Evolutionary conservation across 306 rosid genomes (phyloP).

Genomic region (Senna siamea): DNA sequence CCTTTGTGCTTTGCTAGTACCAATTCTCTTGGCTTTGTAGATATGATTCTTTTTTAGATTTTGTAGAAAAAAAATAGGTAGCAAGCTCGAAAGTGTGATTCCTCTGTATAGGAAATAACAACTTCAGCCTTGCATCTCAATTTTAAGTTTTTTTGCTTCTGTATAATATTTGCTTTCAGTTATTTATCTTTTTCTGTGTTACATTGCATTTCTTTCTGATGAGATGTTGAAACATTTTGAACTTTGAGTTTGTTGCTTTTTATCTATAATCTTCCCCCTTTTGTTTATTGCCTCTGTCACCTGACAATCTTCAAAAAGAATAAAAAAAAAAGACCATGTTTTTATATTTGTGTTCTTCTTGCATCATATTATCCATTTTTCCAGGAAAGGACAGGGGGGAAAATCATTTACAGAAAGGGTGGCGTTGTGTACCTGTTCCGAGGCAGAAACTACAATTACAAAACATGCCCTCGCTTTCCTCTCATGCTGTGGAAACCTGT

Average conservation of each 20-base stretch:
- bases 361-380: slow-evolving; percentile 36
- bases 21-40: slow-evolving; percentile 8
- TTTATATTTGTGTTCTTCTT: slow-evolving; percentile 6
- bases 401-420: slow-evolving; percentile 64
- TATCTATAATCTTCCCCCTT: slow-evolving; percentile 13
- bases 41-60: no score
- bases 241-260: neutral
- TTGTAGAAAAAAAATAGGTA: no score
- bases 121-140: slow-evolving; percentile 2
- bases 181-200: no score
- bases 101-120: neutral
- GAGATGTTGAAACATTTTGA: no score
- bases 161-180: neutral
- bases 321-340: neutral
- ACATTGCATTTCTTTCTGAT: no score
- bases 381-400: slow-evolving; percentile 92
- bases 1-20: neutral
- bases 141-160: slow-evolving; percentile 1
- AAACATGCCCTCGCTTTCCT: slow-evolving; percentile 81
- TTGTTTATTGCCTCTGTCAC: slow-evolving; percentile 10
- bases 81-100: no score
- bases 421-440: slow-evolving; percentile 84
- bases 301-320: slow-evolving; percentile 4
- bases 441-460: slow-evolving; percentile 91
- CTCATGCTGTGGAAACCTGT: slow-evolving; percentile 96